Conservation (phyloP, 208 protist species). For the Crithidia acanthocephali region DNA sequence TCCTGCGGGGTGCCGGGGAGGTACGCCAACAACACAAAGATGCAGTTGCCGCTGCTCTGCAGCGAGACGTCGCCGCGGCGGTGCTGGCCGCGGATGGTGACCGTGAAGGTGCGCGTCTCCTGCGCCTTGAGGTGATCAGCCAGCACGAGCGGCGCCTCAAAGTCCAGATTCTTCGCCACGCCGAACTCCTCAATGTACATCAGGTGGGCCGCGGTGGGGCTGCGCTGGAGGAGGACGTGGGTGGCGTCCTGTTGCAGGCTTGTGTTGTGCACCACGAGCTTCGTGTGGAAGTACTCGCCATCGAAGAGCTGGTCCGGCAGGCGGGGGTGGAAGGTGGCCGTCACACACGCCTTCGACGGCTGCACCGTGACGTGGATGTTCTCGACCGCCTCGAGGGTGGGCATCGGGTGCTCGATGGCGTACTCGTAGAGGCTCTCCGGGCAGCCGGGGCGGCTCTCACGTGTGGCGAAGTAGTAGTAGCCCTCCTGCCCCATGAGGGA, state of each 20-base stretch:
- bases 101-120: constrained; percentile 40
- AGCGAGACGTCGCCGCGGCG: constrained; percentile 43
- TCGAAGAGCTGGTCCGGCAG: constrained; percentile 72
- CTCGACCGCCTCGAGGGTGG: constrained; percentile 53
- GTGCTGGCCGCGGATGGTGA: constrained; percentile 71
- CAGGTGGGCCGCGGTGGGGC: constrained; percentile 64
- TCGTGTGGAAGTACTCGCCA: constrained; percentile 78
- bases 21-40: constrained; percentile 68
- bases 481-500: constrained; percentile 56
- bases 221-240: constrained; percentile 74
- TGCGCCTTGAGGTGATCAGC: constrained; percentile 49
- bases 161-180: constrained; percentile 48
- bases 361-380: constrained; percentile 75
- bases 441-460: constrained; percentile 42
- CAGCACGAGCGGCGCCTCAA: constrained; percentile 47
- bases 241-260: constrained; percentile 55
- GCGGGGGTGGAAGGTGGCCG: constrained; percentile 55
- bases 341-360: constrained; percentile 67
- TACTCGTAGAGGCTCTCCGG: constrained; percentile 69
- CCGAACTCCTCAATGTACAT: constrained; percentile 63
- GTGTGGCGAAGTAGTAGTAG: constrained; percentile 87
- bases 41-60: constrained; percentile 51
- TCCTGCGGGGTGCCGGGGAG: constrained; percentile 28
- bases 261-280: constrained; percentile 62
- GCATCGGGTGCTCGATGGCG: constrained; percentile 71